Percentiles rank a stretch among this genome's conserved stretches.
phyloP scores from a whole-genome alignment of 768 basidiomycete genomes.

The Coprinellus micaceus region DNA sequence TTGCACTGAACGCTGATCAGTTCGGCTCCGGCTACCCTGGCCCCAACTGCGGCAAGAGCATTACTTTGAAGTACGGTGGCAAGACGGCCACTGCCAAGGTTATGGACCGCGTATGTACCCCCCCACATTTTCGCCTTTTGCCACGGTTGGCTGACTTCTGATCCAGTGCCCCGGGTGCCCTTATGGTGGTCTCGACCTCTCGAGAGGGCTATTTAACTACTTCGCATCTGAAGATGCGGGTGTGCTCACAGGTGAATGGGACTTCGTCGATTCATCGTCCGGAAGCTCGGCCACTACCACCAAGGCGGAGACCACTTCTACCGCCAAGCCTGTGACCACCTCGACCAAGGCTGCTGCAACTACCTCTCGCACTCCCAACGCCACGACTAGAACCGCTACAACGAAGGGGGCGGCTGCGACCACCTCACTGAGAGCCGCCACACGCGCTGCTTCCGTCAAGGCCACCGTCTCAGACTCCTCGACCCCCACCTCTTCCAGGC shows the following conservation, averaged over 20 bases:
- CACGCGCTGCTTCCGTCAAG: background rate
- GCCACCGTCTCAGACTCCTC: background rate
- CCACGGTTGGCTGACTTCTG: background rate
- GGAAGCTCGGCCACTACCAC: background rate
- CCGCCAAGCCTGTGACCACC: background rate
- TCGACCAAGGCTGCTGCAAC: background rate
- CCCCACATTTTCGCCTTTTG: background rate
- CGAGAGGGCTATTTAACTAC: slow-evolving; percentile 59
- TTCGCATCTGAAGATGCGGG: slow-evolving; percentile 50
- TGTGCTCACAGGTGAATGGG: slow-evolving; percentile 42
- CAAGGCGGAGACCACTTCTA: background rate
- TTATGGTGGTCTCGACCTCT: slow-evolving; percentile 63
- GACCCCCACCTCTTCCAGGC: background rate
- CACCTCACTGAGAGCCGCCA: no score
- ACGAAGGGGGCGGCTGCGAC: no score
- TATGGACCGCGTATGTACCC: slow-evolving; percentile 51
- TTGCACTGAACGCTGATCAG: slow-evolving; percentile 30
- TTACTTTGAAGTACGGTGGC: slow-evolving; percentile 60
- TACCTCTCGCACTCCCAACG: background rate
- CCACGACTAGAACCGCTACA: background rate
- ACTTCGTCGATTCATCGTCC: background rate
- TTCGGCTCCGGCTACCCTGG: slow-evolving; percentile 62
- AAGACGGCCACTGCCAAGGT: slow-evolving; percentile 56
- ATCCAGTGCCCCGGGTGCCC: slow-evolving; percentile 63
- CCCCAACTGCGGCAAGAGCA: slow-evolving; percentile 56